Base-by-base conservation (phyloP, 306 rosid genomes). In the Cucurbita pepo region DNA sequence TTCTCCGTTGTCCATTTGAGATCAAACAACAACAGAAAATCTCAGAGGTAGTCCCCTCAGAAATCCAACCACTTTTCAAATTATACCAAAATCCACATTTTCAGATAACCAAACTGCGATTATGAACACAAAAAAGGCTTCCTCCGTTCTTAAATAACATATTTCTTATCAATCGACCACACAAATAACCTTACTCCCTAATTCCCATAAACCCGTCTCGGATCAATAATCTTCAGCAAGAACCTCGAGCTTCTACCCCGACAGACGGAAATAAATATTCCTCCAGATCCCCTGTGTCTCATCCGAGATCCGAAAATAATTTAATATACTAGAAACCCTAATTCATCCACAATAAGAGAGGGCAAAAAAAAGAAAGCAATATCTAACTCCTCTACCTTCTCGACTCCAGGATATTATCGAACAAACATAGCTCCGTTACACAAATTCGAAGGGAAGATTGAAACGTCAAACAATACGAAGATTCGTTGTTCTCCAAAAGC, bases 1-100 rank as follows among this genome's bases (percentile, higher is more conserved):
- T 79, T 85, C 89, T 79, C 87, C 91, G 19, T 79, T 83, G 76
- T 85, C 97, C 97, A 92, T 92, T 80, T 70, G 57, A 25, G 43
- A 48, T 45, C 40, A 69, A 69, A 21, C 13, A 48, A 69, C 56
- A 14, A 30, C 56, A 48, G 15, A 47, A 48, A 22, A 47, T 69
- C 73, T 13, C 56, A 48, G 6, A 7, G 56, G 40, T 22, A 47
- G 7, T 45, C 34, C 25, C 25, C 69, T 16, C 69, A 15, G 0
- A 38, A 61, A 15, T 7, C 21, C 13, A 38, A 61, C 43, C 69
- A 3, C 22, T 61, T 3, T 9, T 13, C 10, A 6, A 59, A 58
- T 22, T 59, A 30, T 2, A 16, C 22, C 69, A 7, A 15, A 36
- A 61, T 61, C 73, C 57, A 67, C 40, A 67, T 67, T 45, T 25